Percentiles rank a stretch among this genome's conserved stretches.
phyloP scores from a whole-genome alignment of 768 basidiomycete genomes.

The Suillus placidus region DNA sequence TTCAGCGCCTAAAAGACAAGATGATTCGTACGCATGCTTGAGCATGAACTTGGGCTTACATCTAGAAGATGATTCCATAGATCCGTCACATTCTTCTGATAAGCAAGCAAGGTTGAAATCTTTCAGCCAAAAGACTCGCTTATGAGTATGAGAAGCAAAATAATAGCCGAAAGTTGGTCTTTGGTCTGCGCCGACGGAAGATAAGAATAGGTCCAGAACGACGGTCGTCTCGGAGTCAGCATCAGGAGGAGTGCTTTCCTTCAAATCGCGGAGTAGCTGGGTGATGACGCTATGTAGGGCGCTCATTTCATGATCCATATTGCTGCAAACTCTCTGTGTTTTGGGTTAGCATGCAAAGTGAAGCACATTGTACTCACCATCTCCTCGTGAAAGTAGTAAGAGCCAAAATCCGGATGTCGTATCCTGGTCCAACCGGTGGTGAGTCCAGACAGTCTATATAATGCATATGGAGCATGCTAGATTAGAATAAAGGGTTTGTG shows the following conservation, averaged over 20 bases:
- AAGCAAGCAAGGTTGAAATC: constrained; percentile 25
- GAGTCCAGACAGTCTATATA: background rate
- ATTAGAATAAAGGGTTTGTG: background rate
- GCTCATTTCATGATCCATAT: constrained; percentile 6
- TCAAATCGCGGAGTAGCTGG: background rate
- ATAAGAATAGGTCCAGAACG: constrained; percentile 20
- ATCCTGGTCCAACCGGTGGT: constrained; percentile 30
- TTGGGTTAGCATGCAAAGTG: constrained; percentile 15
- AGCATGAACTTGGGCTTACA: constrained; percentile 23
- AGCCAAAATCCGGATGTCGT: constrained; percentile 36
- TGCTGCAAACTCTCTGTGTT: constrained; percentile 2
- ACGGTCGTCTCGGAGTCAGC: constrained; percentile 16
- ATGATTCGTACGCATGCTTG: constrained; percentile 6
- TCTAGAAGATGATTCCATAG: constrained; percentile 18
- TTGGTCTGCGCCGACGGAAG: background rate
- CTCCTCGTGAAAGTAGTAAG: constrained; percentile 34
- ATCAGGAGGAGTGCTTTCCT: constrained; percentile 6
- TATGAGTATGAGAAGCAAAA: constrained; percentile 31
- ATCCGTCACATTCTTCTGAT: constrained; percentile 20
- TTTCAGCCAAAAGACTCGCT: constrained; percentile 34
- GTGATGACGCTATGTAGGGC: background rate
- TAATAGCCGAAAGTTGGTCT: constrained; percentile 20
- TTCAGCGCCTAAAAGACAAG: constrained; percentile 24
- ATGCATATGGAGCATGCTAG: background rate
- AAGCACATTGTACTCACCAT: constrained; percentile 28